phyloP scores from a whole-genome alignment of 1,284 basidiomycete genomes.

The Puccinia coronata region DNA sequence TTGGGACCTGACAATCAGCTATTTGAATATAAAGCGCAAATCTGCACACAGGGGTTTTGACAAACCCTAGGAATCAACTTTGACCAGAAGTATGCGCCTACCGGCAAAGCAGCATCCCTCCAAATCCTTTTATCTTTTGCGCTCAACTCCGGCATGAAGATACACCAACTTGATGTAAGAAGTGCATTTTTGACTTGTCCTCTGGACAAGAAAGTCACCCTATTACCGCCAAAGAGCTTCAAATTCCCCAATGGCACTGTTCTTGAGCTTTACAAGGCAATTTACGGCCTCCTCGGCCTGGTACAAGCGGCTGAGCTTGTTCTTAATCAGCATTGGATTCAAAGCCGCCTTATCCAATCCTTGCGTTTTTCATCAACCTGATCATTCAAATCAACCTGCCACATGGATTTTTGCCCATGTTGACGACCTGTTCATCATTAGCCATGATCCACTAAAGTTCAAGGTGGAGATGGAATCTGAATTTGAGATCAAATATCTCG shows the following conservation, averaged over 20 bases:
- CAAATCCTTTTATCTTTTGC: background rate
- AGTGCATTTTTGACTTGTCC: too few species aligned
- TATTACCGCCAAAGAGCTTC: too few species aligned
- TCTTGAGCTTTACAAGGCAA: background rate
- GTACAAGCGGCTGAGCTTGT: background rate
- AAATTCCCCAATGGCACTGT: background rate
- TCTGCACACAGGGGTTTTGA: constrained; percentile 50
- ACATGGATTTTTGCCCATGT: constrained; percentile 12
- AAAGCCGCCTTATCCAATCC: background rate
- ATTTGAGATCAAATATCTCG: constrained; percentile 8
- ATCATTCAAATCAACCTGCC: background rate
- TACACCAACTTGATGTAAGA: background rate
- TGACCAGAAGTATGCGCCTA: background rate
- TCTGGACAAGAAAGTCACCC: too few species aligned
- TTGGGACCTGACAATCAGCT: background rate
- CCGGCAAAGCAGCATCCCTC: background rate
- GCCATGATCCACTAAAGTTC: background rate
- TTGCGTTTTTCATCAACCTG: too few species aligned
- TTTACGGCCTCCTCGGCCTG: background rate
- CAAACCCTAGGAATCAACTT: constrained; percentile 30
- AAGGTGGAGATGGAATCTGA: background rate
- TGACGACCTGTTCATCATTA: constrained; percentile 5
- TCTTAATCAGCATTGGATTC: background rate
- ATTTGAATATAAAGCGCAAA: constrained; percentile 45
- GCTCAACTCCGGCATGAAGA: background rate